phyloP scores from a whole-genome alignment of 2,329 filamentous ascomycete species.

The Parasarocladium wereldwijsianum region DNA sequence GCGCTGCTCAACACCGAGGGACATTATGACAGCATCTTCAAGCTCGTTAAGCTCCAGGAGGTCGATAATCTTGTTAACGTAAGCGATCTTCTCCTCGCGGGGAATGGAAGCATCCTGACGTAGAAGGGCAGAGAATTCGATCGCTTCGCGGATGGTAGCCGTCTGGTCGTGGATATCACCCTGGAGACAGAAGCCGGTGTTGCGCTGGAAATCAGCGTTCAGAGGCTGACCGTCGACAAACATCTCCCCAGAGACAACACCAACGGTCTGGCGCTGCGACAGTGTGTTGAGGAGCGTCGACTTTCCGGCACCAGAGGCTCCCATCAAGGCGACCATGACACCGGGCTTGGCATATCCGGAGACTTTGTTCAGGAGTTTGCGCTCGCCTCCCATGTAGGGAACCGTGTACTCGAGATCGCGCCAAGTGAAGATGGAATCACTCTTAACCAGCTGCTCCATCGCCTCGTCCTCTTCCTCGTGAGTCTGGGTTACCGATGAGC shows the following conservation, averaged over 20 bases:
- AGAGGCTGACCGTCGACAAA: conserved; percentile 57
- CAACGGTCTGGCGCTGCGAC: conserved; percentile 59
- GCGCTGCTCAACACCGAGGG: conserved; percentile 41
- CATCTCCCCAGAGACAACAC: conserved; percentile 61
- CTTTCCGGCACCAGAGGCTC: conserved; percentile 70
- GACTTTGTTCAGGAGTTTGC: conserved; percentile 30
- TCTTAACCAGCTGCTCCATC: conserved; percentile 14
- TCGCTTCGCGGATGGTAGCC: conserved; percentile 48
- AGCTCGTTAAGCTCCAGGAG: conserved; percentile 50
- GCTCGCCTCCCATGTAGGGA: conserved; percentile 24
- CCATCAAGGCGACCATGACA: conserved; percentile 67
- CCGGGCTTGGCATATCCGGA: conserved; percentile 70
- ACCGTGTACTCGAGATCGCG: conserved; percentile 58
- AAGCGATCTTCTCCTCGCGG: conserved; percentile 45
- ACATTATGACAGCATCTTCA: conserved; percentile 43
- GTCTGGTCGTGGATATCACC: conserved; percentile 50
- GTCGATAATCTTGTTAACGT: conserved; percentile 49
- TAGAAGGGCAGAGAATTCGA: conserved; percentile 49
- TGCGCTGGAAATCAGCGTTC: conserved; percentile 60
- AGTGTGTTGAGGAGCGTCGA: conserved; percentile 67
- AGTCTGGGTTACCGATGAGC: no score
- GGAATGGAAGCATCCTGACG: conserved; percentile 41
- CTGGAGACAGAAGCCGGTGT: conserved; percentile 53
- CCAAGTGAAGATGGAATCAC: conserved; percentile 49
- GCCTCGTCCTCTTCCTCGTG: conserved; percentile 4